A percentile compares a stretch with the other conserved stretches of the same genome.
Evolutionary conservation across 2,329 filamentous ascomycete genomes (phyloP).

Genomic region (Aspergillus pseudoviridinutans): DNA sequence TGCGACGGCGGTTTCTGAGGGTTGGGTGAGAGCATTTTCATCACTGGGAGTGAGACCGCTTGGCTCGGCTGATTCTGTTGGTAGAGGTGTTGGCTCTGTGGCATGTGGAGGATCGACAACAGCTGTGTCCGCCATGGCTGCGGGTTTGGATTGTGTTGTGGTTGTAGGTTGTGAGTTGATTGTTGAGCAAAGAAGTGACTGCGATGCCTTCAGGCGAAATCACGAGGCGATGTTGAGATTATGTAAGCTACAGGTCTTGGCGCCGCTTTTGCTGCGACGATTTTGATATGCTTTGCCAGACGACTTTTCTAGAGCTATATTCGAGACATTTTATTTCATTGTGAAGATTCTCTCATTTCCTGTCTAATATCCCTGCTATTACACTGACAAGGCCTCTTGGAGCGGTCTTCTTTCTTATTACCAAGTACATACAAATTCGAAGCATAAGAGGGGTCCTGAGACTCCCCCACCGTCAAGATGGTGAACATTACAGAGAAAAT

Average conservation of each 20-base stretch:
- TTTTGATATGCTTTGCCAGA: slow-evolving; percentile 15
- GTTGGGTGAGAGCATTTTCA: slow-evolving; percentile 16
- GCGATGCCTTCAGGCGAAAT: background rate
- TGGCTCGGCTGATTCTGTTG: slow-evolving; percentile 43
- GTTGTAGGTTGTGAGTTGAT: background rate
- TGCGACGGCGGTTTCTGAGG: slow-evolving; percentile 14
- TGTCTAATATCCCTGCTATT: background rate
- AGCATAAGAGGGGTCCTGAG: slow-evolving; percentile 19
- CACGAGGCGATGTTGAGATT: slow-evolving; percentile 10
- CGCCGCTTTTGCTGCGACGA: slow-evolving; percentile 10
- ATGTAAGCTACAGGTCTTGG: slow-evolving; percentile 16
- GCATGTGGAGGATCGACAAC: slow-evolving; percentile 37
- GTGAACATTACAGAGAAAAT: slow-evolving; percentile 99
- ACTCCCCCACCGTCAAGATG: slow-evolving; percentile 55
- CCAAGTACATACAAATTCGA: background rate
- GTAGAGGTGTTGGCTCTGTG: slow-evolving; percentile 47
- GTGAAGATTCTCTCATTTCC: background rate
- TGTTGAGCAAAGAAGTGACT: slow-evolving; percentile 4
- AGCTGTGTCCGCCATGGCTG: slow-evolving; percentile 27
- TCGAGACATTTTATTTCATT: background rate
- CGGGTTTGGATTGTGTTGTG: background rate
- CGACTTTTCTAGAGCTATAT: background rate
- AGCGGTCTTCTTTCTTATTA: background rate
- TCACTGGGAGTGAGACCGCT: slow-evolving; percentile 8
- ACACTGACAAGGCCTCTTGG: background rate